Evolutionary conservation across 805 yeast genomes (phyloP), one percentile per base, ranked within the genome.

Genomic region (Blastobotrys parvus): DNA sequence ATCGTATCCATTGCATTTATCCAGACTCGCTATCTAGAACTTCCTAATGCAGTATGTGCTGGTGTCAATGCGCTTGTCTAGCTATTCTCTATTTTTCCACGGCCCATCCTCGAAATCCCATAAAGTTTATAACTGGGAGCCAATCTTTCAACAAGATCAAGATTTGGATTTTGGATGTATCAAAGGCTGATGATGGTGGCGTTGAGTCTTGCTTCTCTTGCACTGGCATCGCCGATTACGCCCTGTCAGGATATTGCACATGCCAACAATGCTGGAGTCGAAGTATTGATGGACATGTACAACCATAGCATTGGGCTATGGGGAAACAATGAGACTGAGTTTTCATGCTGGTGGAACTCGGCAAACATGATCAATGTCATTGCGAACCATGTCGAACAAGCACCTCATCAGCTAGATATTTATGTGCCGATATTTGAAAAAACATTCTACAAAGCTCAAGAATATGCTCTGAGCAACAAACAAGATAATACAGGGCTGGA

Each of bases 371-470:
- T 34, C 13, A 34, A 22, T 16, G 30, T 25, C 6, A 10, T 40
- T 3, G 38, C 32, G 5, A 33, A 40, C 21, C 33, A 40, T 27
- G 20, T 17, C 8, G 36, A 16, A 4, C 30, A 23, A 20, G 23
- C 18, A 3, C 38, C 38, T 6, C 13, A 22, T 18, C 16, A 25
- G 25, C 13, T n/a, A 10, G 23, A n/a, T 6, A 18, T 21, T 5
- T 25, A 34, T 18, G 23, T 13, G 3, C 19, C 18, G 22, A 38
- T 39, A 4, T 16, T 41, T 6, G 33, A 20, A n/a, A 41, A 41
- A 15, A 33, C 43, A 11, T 41, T 34, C 38, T 13, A 22, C 20
- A 41, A 35, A 23, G 38, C 39, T 22, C 43, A 41, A 13, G 18
- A 22, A 10, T 35, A 29, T 11, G 22, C 23, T 11, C 42, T 39